Base-by-base conservation (phyloP, 2,329 filamentous ascomycete genomes). In the Ambrosiella cleistominuta region DNA sequence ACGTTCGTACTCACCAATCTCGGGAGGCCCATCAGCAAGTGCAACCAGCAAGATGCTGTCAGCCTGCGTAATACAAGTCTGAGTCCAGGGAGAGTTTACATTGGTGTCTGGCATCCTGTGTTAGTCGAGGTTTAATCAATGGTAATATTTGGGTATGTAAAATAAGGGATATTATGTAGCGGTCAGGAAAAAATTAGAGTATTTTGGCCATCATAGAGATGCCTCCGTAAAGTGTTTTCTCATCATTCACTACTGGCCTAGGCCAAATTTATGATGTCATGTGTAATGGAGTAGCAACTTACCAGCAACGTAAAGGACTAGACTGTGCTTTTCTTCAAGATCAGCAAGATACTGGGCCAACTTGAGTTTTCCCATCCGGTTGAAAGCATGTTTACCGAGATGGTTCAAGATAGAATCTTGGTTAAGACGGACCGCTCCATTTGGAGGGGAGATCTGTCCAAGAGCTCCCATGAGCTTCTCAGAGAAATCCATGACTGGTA, bases 11-110 rank as follows among this genome's bases (percentile, higher is more conserved):
- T 98, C 94, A 47, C 93, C 93, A 63, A 97, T 93, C 50, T 80
- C 83, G 0, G 93, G 85, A 2, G 90, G 95, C 0, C 85, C 85
- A 67, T 97, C 93, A 0, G 90, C 93, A 12, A 97, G 72, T 0
- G 89, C 93, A 36, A 98, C 88, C 7, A 98, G 76, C 7, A 98
- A 76, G 62, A 98, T 96, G 64, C 90, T 96, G 70, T 98, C 93
- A 1, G 93, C 93, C 70, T 98, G 93, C 13, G 86, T 85, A 63
- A 98, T 96, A 68, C 94, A 98, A 0, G 93, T 97, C 66, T 96
- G 89, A 0, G 94, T 98, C 93, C 93, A 98, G 0, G 91, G 90
- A 1, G 94, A 88, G 65, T 95, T 97, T 65, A 97, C 93, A 61
- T 83, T 95, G 3, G 94, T 98, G 69, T 98, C 93, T 84, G 56